A percentile compares a stretch with the other conserved stretches of the same genome.
Evolutionary conservation across 208 protist genomes (phyloP).

Genomic region (Lotmaria passim): DNA sequence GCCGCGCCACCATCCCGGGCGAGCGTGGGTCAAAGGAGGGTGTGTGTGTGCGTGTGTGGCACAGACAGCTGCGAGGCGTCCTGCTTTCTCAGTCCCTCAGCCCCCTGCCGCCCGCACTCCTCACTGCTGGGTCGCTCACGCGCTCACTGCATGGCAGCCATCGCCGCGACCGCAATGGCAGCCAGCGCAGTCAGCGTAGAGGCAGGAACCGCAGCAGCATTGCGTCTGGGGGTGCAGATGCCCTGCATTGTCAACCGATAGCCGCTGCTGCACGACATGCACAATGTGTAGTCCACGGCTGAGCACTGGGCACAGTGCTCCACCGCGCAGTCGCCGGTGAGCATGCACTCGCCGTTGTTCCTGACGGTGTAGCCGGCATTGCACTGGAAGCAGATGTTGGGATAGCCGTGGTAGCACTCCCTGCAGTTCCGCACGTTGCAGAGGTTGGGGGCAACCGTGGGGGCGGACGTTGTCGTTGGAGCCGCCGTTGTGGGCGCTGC

Average conservation of each 20-base stretch:
- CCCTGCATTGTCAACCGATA: not conserved
- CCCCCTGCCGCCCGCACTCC: not conserved
- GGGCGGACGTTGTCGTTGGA: no score
- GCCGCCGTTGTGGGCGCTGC: no score
- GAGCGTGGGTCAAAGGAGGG: no score
- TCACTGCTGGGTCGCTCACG: not conserved
- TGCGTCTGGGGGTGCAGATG: not conserved
- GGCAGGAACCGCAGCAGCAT: not conserved
- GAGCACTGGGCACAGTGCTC: constrained; percentile 3
- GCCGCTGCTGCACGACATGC: not conserved
- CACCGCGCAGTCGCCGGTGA: not conserved
- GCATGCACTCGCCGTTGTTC: constrained; percentile 5
- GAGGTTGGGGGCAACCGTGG: no score
- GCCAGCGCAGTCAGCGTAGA: not conserved
- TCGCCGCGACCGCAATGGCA: not conserved
- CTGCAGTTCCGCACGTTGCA: constrained; percentile 6
- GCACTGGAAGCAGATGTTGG: not conserved
- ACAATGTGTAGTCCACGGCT: not conserved
- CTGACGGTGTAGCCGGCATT: not conserved
- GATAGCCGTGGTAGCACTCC: not conserved
- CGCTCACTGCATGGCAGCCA: not conserved
- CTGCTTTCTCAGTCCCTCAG: no score
- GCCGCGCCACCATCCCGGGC: no score
- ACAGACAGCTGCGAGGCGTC: no score
- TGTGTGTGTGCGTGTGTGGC: no score